Percentiles rank a stretch among this genome's conserved stretches.
phyloP scores from a whole-genome alignment of 768 basidiomycete genomes.

The Tremella yokohamensis region DNA sequence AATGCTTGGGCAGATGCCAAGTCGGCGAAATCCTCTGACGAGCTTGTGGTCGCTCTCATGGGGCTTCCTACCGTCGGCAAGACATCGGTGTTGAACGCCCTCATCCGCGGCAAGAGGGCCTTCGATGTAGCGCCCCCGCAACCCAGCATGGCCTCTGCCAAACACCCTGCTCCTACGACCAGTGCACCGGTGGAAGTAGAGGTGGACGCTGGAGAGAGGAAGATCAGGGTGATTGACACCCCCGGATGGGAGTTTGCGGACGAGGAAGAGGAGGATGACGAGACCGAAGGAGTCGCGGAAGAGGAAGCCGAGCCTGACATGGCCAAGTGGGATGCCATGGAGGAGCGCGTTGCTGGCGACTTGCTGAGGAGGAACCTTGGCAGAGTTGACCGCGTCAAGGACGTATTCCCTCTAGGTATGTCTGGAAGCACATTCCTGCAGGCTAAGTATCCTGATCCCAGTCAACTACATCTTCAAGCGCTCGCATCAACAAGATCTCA shows the following conservation, averaged over 20 bases:
- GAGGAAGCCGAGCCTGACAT: slow-evolving; percentile 33
- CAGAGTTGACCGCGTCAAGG: slow-evolving; percentile 77
- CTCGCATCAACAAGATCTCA: slow-evolving; percentile 73
- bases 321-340: slow-evolving; percentile 48
- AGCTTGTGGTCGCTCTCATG: slow-evolving; percentile 69
- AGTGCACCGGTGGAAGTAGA: slow-evolving; percentile 64
- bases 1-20: slow-evolving; percentile 40
- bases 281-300: slow-evolving; percentile 52
- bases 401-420: slow-evolving; percentile 65
- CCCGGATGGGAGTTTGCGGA: slow-evolving; percentile 68
- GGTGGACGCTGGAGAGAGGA: slow-evolving; percentile 58
- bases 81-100: slow-evolving; percentile 76
- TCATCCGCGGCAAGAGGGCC: slow-evolving; percentile 52
- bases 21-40: slow-evolving; percentile 51
- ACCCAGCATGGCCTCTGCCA: slow-evolving; percentile 52
- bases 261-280: slow-evolving; percentile 50
- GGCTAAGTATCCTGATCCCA: slow-evolving; percentile 36
- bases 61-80: slow-evolving; percentile 87
- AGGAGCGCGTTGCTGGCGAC: slow-evolving; percentile 57
- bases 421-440: neutral
- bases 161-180: slow-evolving; percentile 66
- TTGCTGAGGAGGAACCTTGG: slow-evolving; percentile 75
- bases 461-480: slow-evolving; percentile 67
- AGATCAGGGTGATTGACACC: slow-evolving; percentile 73
- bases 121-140: slow-evolving; percentile 59